Conservation (phyloP, 2,329 filamentous ascomycete species). For the Clarireedia hainanense region DNA sequence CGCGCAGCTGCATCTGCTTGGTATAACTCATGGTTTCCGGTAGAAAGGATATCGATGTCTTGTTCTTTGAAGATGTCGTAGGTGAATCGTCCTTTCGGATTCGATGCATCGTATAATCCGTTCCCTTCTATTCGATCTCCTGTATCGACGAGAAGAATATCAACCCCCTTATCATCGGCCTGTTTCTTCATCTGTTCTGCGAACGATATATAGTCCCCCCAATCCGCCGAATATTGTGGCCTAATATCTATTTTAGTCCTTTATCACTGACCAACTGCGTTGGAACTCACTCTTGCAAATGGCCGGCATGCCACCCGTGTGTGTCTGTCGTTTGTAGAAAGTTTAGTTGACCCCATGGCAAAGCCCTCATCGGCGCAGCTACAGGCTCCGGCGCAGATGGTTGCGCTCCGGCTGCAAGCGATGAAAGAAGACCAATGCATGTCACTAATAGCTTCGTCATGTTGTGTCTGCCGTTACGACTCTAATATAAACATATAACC, state of each 20-base stretch:
- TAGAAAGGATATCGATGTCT: slow-evolving; percentile 73
- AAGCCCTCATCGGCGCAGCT: slow-evolving; percentile 70
- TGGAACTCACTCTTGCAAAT: slow-evolving; percentile 69
- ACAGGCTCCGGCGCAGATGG: slow-evolving; percentile 73
- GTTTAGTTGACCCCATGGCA: slow-evolving; percentile 92
- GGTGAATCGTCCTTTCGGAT: slow-evolving; percentile 80
- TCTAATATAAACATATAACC: background rate
- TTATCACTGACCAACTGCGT: background rate
- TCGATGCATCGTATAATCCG: slow-evolving; percentile 84
- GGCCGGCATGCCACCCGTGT: slow-evolving; percentile 91
- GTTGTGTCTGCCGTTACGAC: background rate
- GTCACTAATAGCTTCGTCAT: slow-evolving; percentile 17
- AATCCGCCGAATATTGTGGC: slow-evolving; percentile 88
- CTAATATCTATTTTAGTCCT: slow-evolving; percentile 34
- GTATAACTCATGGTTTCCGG: slow-evolving; percentile 95
- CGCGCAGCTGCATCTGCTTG: slow-evolving; percentile 66
- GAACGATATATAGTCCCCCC: slow-evolving; percentile 97
- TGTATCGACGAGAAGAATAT: slow-evolving; percentile 90
- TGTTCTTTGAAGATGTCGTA: slow-evolving; percentile 83
- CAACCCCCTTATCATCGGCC: slow-evolving; percentile 70
- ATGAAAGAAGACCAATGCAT: slow-evolving; percentile 15
- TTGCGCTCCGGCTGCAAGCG: slow-evolving; percentile 49
- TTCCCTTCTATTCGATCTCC: slow-evolving; percentile 92
- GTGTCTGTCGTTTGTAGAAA: slow-evolving; percentile 96
- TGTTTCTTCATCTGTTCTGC: slow-evolving; percentile 70